A percentile compares a stretch with the other conserved stretches of the same genome.
Evolutionary conservation across 257 asterid species (phyloP).

Genomic region (Nicotiana undulata): DNA sequence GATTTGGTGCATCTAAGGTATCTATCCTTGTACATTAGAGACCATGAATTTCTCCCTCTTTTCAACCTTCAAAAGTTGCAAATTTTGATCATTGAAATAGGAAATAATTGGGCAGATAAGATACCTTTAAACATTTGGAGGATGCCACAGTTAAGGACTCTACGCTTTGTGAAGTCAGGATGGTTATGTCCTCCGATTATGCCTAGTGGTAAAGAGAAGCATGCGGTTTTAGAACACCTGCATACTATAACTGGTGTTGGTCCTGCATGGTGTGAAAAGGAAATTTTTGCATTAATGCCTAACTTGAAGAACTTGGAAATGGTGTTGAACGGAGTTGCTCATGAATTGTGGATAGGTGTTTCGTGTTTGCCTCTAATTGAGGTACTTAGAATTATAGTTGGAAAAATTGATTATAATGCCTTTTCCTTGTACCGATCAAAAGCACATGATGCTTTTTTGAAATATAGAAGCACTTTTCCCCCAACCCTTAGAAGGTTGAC

Average conservation of each 20-base stretch:
- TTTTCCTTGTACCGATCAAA: not conserved
- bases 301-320: slow-evolving; percentile 19
- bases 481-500: slow-evolving; percentile 7
- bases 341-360: not conserved
- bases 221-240: slow-evolving; percentile 3
- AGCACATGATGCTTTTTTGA: no score
- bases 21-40: not conserved
- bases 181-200: not conserved
- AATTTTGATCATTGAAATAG: not conserved
- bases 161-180: slow-evolving; percentile 7
- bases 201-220: not conserved
- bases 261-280: slow-evolving; percentile 7
- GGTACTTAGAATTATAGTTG: not conserved
- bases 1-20: slow-evolving; percentile 3
- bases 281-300: slow-evolving; percentile 12
- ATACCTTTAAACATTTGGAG: slow-evolving; percentile 14
- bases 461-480: slow-evolving; percentile 8
- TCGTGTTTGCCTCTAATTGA: not conserved
- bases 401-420: not conserved
- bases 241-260: slow-evolving; percentile 13
- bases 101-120: not conserved
- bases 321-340: no score
- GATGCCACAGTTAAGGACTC: slow-evolving; percentile 16
- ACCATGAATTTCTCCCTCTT: not conserved
- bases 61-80: not conserved